A percentile compares a stretch with the other conserved stretches of the same genome.
phyloP scores from a whole-genome alignment of 2,329 filamentous ascomycete genomes.

The Albophoma yamanashiensis region DNA sequence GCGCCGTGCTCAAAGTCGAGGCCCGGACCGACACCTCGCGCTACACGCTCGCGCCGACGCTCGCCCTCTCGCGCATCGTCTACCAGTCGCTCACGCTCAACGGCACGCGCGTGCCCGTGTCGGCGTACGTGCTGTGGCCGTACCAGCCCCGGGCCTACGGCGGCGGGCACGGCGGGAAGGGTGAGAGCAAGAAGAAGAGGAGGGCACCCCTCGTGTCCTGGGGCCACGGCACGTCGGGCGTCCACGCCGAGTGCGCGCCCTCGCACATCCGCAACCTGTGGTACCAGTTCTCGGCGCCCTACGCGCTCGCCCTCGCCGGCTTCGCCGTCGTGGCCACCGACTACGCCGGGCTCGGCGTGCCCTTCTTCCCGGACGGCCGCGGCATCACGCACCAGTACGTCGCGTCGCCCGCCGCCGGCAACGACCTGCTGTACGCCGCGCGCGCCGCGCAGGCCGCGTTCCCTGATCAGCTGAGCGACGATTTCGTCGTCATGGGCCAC shows the following conservation, averaged over 20 bases:
- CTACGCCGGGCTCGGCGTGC: constrained; percentile 32
- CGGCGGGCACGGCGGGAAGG: neutral
- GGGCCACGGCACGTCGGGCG: constrained; percentile 33
- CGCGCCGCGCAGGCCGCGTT: constrained; percentile 30
- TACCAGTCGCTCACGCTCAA: constrained; percentile 35
- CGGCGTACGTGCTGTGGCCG: constrained; percentile 39
- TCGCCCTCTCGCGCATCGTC: constrained; percentile 35
- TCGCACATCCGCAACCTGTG: constrained; percentile 28
- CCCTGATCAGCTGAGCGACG: constrained; percentile 15
- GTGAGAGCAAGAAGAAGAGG: neutral
- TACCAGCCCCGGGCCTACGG: constrained; percentile 11
- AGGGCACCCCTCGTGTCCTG: constrained; percentile 25
- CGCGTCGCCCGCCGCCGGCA: constrained; percentile 23
- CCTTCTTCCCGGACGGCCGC: constrained; percentile 17
- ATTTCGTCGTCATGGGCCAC: constrained; percentile 34
- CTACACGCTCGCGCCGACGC: constrained; percentile 29
- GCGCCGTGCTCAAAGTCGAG: constrained; percentile 29
- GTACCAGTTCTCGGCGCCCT: constrained; percentile 28
- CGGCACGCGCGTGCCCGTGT: constrained; percentile 32
- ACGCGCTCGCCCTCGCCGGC: constrained; percentile 26
- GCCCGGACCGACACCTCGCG: constrained; percentile 21
- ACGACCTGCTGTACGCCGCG: constrained; percentile 31
- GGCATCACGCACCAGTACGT: constrained; percentile 29
- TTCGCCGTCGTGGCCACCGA: constrained; percentile 33
- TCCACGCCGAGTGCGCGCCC: constrained; percentile 25